Conservation (phyloP, 164 flowering plant genomes). For the Tetracentron sinense region DNA sequence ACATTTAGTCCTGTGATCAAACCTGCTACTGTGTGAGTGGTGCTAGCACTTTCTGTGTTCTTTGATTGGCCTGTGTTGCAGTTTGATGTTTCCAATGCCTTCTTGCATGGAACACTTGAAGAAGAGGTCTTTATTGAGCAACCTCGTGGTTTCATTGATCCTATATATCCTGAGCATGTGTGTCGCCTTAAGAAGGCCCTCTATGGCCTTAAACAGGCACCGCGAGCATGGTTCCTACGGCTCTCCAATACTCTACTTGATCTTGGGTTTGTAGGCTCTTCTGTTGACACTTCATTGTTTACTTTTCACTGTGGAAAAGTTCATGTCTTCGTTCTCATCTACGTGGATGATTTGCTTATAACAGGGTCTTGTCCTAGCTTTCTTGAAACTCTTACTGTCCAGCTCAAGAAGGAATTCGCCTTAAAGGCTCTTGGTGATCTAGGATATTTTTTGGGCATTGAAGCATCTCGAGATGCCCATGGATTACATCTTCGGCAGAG, state of each 20-base stretch:
- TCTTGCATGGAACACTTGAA: constrained; percentile 3
- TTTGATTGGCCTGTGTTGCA: constrained; percentile 2
- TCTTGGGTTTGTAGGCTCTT: neutral
- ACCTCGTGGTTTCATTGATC: neutral
- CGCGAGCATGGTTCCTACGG: neutral
- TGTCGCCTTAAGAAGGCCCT: neutral
- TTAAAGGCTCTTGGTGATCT: constrained; percentile 5
- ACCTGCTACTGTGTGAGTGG: neutral
- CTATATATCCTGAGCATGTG: neutral
- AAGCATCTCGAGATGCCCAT: neutral
- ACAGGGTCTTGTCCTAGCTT: neutral
- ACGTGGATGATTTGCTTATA: constrained; percentile 1
- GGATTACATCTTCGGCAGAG: constrained; percentile 5
- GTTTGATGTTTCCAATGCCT: constrained; percentile 8
- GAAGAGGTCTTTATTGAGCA: constrained; percentile 4
- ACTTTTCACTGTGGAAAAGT: neutral
- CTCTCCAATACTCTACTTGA: neutral
- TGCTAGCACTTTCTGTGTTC: constrained; percentile 1
- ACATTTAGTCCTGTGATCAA: neutral
- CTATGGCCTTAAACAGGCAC: no score
- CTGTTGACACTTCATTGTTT: neutral
- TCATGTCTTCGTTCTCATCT: constrained; percentile 5
- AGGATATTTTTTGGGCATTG: constrained; percentile 1
- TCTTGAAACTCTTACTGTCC: neutral
- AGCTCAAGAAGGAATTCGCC: neutral